Conservation (phyloP, 495 filamentous ascomycete genomes). For the Monascus purpureus region DNA sequence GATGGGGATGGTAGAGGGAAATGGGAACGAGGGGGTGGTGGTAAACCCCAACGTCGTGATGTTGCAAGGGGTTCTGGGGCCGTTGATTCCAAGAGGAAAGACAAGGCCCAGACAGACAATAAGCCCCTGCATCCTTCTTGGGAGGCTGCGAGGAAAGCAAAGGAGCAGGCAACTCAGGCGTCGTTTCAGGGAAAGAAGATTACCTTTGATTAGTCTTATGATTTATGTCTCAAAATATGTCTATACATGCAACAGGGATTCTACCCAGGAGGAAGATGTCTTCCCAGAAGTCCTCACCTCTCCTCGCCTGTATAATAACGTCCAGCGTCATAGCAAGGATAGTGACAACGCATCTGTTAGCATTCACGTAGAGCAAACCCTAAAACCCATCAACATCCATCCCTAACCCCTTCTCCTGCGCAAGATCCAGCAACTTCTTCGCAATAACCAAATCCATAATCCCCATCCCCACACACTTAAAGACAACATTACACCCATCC, state of each 20-base stretch:
- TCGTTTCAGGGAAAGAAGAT: constrained; percentile 82
- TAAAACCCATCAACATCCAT: constrained; percentile 57
- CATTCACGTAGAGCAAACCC: no score
- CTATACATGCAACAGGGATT: no score
- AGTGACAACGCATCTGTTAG: no score
- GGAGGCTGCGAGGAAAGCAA: constrained; percentile 77
- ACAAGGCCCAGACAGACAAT: constrained; percentile 31
- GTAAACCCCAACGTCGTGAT: no score
- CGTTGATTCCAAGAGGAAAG: constrained; percentile 3
- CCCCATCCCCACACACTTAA: constrained; percentile 35
- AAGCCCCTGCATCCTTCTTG: constrained; percentile 83
- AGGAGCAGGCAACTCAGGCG: constrained; percentile 47
- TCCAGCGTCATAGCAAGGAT: no score
- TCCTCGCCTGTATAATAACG: no score
- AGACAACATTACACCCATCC: constrained; percentile 51
- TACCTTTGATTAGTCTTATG: constrained; percentile 63
- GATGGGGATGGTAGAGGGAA: constrained; percentile 2
- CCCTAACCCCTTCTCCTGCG: constrained; percentile 53
- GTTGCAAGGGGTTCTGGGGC: constrained; percentile 2
- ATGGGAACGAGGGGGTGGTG: constrained; percentile 8
- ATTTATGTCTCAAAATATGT: no score
- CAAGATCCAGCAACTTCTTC: constrained; percentile 57
- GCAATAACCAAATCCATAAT: constrained; percentile 41
- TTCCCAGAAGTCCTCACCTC: no score
- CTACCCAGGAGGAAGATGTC: no score